Percentiles rank a stretch among this genome's conserved stretches.
Conservation (phyloP, 2,329 filamentous ascomycete species). For the Calonectria fujianensis region DNA sequence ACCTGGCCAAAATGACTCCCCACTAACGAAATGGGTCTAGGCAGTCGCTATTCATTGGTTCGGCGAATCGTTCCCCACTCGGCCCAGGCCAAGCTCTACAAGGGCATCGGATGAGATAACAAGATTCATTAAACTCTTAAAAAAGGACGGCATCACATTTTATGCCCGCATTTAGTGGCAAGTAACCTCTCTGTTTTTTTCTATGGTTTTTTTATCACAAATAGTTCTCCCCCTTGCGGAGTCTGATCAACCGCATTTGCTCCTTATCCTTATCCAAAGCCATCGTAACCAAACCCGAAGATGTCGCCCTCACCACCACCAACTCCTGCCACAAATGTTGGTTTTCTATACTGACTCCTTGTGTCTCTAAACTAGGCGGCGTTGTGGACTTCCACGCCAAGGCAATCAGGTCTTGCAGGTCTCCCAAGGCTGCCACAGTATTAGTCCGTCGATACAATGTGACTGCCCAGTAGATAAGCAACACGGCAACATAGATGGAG, state of each 20-base stretch:
- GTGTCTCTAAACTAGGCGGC: too few relatives aligned
- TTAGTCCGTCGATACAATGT: too few relatives aligned
- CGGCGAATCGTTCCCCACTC: neutral
- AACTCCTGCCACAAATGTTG: too few relatives aligned
- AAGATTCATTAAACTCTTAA: neutral
- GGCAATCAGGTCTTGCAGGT: too few relatives aligned
- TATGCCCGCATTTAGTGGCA: neutral
- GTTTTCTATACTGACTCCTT: too few relatives aligned
- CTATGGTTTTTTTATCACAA: neutral
- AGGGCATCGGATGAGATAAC: neutral
- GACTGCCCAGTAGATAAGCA: too few relatives aligned
- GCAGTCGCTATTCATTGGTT: neutral
- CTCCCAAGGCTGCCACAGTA: too few relatives aligned
- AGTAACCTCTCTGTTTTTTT: fast-evolving
- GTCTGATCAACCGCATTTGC: neutral
- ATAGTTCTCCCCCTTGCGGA: neutral
- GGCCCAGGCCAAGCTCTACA: neutral
- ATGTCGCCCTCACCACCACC: too few relatives aligned
- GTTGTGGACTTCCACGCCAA: too few relatives aligned
- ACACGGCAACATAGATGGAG: too few relatives aligned
- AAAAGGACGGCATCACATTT: neutral
- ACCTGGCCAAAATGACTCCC: neutral
- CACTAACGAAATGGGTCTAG: neutral
- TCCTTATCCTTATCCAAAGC: neutral
- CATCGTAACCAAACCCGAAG: too few relatives aligned